Percentiles rank a stretch among this genome's conserved stretches.
Evolutionary conservation across 768 basidiomycete genomes (phyloP).

Genomic region (Mycena vitilis): DNA sequence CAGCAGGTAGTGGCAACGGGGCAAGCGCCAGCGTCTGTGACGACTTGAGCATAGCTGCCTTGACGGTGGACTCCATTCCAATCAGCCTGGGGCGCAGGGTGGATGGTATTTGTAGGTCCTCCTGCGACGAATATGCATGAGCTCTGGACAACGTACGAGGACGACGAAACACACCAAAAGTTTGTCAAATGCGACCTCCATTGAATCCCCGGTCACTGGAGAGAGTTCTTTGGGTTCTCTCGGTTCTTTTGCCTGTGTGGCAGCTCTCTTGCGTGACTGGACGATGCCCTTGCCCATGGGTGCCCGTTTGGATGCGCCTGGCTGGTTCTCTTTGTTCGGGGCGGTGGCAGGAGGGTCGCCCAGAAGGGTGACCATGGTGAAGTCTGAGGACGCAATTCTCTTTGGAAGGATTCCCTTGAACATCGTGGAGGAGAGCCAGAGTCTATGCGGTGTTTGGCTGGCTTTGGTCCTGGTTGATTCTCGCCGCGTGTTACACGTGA

Average conservation of each 20-base stretch:
- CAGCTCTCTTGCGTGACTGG: slow-evolving; percentile 53
- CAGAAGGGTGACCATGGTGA: slow-evolving; percentile 75
- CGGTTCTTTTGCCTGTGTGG: slow-evolving; percentile 57
- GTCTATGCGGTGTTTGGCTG: slow-evolving; percentile 38
- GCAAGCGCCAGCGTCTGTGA: slow-evolving; percentile 71
- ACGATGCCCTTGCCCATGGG: slow-evolving; percentile 40
- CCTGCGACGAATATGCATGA: slow-evolving; percentile 55
- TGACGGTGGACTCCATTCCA: slow-evolving; percentile 86
- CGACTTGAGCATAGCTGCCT: slow-evolving; percentile 92
- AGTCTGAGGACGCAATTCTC: slow-evolving; percentile 74
- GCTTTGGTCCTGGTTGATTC: slow-evolving; percentile 46
- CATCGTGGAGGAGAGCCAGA: slow-evolving; percentile 56
- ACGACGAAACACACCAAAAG: slow-evolving; percentile 69
- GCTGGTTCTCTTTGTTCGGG: slow-evolving; percentile 73
- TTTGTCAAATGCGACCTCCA: slow-evolving; percentile 81
- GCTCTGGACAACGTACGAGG: neutral
- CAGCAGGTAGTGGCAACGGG: slow-evolving; percentile 40
- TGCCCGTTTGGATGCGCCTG: slow-evolving; percentile 42
- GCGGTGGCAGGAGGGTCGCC: slow-evolving; percentile 59
- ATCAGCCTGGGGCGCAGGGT: slow-evolving; percentile 81
- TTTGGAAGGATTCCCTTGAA: slow-evolving; percentile 85
- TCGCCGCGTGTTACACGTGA: slow-evolving; percentile 46
- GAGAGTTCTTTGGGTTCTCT: neutral
- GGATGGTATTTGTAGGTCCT: slow-evolving; percentile 89
- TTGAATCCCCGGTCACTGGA: slow-evolving; percentile 47